phyloP scores from a whole-genome alignment of 345 rosid species.

The Melaleuca quinquenervia region DNA sequence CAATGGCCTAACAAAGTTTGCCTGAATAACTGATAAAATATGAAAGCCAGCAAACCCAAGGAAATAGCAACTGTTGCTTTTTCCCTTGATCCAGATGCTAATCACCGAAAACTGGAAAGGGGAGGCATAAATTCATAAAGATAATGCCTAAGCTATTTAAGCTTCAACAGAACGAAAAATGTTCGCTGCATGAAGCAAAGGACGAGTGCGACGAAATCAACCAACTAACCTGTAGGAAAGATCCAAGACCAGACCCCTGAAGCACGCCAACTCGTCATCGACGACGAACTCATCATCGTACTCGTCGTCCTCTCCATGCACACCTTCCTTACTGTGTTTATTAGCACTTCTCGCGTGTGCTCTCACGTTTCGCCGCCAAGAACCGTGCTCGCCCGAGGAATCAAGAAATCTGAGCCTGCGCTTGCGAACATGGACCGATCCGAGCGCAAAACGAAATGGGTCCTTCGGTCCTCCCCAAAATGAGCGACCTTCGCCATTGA shows the following conservation, averaged over 20 bases:
- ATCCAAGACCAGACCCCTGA: constrained; percentile 16
- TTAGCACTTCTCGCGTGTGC: background rate
- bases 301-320: background rate
- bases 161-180: background rate
- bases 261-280: constrained; percentile 7
- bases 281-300: background rate
- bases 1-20: background rate
- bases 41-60: background rate
- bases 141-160: background rate
- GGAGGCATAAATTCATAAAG: background rate
- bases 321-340: background rate
- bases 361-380: background rate
- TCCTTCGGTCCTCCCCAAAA: background rate
- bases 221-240: constrained; percentile 12
- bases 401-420: background rate
- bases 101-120: background rate
- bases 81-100: background rate
- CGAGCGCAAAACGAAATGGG: background rate
- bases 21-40: background rate
- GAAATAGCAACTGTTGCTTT: background rate
- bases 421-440: background rate
- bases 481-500: constrained; percentile 3
- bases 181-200: background rate
- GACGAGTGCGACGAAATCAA: background rate
- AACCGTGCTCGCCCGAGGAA: background rate